Percentiles rank a stretch among this genome's conserved stretches.
Conservation (phyloP, 495 filamentous ascomycete species). For the Durotheca rogersii region DNA sequence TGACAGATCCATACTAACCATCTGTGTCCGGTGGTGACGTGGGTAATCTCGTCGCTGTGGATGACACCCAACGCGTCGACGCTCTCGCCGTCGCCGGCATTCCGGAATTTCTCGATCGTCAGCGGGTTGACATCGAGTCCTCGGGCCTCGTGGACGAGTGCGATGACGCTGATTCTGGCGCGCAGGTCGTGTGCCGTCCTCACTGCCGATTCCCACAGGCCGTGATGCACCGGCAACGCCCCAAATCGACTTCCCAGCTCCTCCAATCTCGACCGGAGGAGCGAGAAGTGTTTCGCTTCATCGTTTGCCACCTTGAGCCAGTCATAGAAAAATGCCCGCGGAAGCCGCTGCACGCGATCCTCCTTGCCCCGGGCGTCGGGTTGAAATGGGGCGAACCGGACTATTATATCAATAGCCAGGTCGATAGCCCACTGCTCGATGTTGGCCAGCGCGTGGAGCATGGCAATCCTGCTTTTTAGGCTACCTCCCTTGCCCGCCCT, state of each 20-base stretch:
- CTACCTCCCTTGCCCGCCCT: slow-evolving; percentile 47
- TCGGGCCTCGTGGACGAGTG: slow-evolving; percentile 54
- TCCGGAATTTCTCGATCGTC: slow-evolving; percentile 57
- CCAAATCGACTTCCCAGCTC: slow-evolving; percentile 53
- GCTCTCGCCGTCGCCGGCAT: slow-evolving; percentile 46
- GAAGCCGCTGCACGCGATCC: slow-evolving; percentile 36
- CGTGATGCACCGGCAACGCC: slow-evolving; percentile 53
- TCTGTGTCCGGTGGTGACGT: slow-evolving; percentile 56
- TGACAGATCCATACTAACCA: slow-evolving; percentile 57
- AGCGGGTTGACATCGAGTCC: slow-evolving; percentile 56
- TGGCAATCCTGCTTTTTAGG: slow-evolving; percentile 51
- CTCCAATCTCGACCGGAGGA: slow-evolving; percentile 51
- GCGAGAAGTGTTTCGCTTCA: slow-evolving; percentile 56
- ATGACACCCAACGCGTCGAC: slow-evolving; percentile 50
- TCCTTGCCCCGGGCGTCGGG: slow-evolving; percentile 21
- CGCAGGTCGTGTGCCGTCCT: slow-evolving; percentile 51
- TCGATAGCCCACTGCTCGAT: slow-evolving; percentile 59
- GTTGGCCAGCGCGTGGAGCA: slow-evolving; percentile 56
- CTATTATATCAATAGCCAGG: slow-evolving; percentile 56
- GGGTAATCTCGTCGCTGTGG: slow-evolving; percentile 57
- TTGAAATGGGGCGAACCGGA: slow-evolving; percentile 53
- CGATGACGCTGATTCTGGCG: slow-evolving; percentile 54
- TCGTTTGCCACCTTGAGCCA: slow-evolving; percentile 58
- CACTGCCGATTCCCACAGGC: slow-evolving; percentile 51
- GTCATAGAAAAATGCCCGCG: slow-evolving; percentile 54